Base-by-base conservation (phyloP, 1,284 basidiomycete species). In the Ustilago loliicola region DNA sequence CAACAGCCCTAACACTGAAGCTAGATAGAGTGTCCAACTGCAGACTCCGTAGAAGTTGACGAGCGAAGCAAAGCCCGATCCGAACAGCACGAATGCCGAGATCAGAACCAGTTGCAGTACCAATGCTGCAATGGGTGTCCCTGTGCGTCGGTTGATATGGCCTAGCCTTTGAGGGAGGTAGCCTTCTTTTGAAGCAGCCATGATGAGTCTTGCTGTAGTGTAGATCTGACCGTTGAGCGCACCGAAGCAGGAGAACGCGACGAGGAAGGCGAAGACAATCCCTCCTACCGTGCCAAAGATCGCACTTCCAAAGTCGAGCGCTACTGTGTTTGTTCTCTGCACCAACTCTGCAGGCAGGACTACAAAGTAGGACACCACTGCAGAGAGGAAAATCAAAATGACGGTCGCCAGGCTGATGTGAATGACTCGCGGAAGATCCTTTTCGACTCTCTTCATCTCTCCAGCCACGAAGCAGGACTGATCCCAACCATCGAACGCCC, bases 401-500 rank as follows among this genome's bases (percentile, higher is more conserved):
- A 95, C 93, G 36, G 92, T 89, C 0, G 89, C 87, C 92, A 98
- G 94, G 78, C 94, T 96, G 4, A 89, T 88, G 85, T 98, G 95
- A 53, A 99, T 95, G 0, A 93, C 92, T 64, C 92, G 89, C 0
- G 96, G 96, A 53, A 98, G 92, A 82, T 95, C 95, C 80, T 91
- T 92, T 92, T 92, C 91, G 1, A 94, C 92, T 68, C 93, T 90
- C 66, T 90, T 89, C 89, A 98, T 94, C 86, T 98, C 96, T 29
- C 95, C 96, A 7, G 93, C 94, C 3, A 98, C 93, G 79, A 93
- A 98, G 85, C 85, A 86, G 19, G 90, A 91, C 47, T 88, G 86
- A 55, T 95, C 94, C 94, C 95, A 98, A 0, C 96, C 95, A 85
- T 96, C 94, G 81, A 94, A 95, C 1, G 95, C 95, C 95, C 95